Conservation (phyloP, 129 eudicot genomes). For the Solidago caesia region DNA sequence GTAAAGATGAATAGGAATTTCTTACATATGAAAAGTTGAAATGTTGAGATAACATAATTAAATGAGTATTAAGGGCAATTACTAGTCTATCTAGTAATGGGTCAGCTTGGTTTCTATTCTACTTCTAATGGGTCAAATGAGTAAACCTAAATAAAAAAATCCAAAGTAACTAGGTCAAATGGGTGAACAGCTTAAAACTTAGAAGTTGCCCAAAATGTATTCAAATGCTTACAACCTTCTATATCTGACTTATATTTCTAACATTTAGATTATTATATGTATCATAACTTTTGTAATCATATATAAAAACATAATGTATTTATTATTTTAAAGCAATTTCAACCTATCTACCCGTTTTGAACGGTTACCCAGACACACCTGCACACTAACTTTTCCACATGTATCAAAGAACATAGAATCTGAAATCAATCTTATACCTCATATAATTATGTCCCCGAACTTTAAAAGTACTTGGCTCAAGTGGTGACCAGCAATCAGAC, state of each 20-base stretch:
- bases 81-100: not conserved
- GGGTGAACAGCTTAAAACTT: not conserved
- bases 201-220: not conserved
- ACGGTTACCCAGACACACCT: not conserved
- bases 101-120: not conserved
- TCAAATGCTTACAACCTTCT: not conserved
- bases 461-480: conserved; percentile 76
- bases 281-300: not conserved
- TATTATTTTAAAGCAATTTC: not conserved
- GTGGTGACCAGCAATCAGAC: conserved; percentile 73
- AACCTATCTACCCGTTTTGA: conserved; percentile 1
- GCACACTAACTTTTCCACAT: not conserved
- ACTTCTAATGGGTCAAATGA: not conserved
- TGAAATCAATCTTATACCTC: conserved; percentile 44
- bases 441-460: conserved; percentile 70
- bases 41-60: not conserved
- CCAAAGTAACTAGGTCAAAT: not conserved
- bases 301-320: not conserved
- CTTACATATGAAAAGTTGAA: not conserved
- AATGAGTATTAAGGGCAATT: not conserved
- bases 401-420: not conserved
- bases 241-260: not conserved
- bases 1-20: not conserved
- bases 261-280: not conserved
- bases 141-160: too few relatives aligned